Evolutionary conservation across 768 basidiomycete genomes (phyloP).

Genomic region (Tylopilus subfusipes): DNA sequence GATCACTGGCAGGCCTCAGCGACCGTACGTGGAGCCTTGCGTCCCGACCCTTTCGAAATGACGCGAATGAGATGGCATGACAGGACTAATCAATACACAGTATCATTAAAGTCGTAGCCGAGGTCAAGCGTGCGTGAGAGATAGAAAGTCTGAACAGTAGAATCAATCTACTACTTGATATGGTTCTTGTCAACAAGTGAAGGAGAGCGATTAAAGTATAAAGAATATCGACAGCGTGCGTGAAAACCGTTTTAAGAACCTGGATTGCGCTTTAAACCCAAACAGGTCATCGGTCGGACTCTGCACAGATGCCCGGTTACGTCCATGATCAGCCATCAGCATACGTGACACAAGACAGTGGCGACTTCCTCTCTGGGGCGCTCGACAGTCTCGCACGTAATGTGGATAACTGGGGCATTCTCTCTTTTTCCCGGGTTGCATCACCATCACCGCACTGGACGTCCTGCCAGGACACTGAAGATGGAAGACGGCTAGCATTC

Average conservation of each 20-base stretch:
- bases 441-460: not conserved
- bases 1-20: too few species aligned
- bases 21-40: too few species aligned
- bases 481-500: slow-evolving; percentile 11
- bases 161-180: slow-evolving; percentile 25
- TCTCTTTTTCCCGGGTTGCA: slow-evolving; percentile 2
- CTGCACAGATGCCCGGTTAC: not conserved
- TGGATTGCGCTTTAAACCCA: not conserved
- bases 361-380: slow-evolving; percentile 23
- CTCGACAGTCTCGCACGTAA: slow-evolving; percentile 11
- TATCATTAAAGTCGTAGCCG: slow-evolving; percentile 17
- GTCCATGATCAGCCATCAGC: slow-evolving; percentile 17
- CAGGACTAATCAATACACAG: slow-evolving; percentile 25
- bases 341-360: slow-evolving; percentile 21
- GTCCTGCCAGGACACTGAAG: slow-evolving; percentile 2
- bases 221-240: not conserved
- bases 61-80: not conserved
- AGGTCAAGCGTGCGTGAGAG: not conserved
- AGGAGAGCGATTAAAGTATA: slow-evolving; percentile 6
- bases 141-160: slow-evolving; percentile 19
- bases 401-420: not conserved
- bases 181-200: slow-evolving; percentile 8
- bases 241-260: not conserved
- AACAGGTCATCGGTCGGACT: not conserved
- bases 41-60: too few species aligned